A percentile compares a stretch with the other conserved stretches of the same genome.
Evolutionary conservation across 2,329 filamentous ascomycete species (phyloP).

Genomic region (Fusarium devonianum): DNA sequence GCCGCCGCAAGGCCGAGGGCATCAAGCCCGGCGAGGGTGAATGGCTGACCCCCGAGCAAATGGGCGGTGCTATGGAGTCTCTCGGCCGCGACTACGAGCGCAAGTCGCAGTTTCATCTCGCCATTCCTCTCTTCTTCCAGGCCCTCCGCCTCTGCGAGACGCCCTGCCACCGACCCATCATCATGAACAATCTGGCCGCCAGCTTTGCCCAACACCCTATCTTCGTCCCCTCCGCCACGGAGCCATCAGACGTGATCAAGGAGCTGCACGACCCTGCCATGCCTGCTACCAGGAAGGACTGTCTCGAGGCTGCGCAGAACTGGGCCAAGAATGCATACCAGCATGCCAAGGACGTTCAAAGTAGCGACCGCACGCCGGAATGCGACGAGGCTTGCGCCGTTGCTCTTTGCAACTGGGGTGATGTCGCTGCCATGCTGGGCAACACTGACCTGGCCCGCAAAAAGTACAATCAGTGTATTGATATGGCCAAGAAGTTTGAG

Average conservation of each 20-base stretch:
- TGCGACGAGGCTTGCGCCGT: constrained; percentile 86
- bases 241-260: constrained; percentile 42
- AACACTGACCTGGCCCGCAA: constrained; percentile 69
- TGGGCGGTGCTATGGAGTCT: constrained; percentile 77
- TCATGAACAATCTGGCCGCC: constrained; percentile 86
- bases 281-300: constrained; percentile 61
- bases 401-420: constrained; percentile 85
- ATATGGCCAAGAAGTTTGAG: constrained; percentile 62
- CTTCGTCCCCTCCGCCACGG: constrained; percentile 40
- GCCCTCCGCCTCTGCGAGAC: constrained; percentile 73
- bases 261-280: constrained; percentile 42
- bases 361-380: constrained; percentile 73
- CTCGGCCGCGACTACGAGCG: constrained; percentile 80
- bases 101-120: constrained; percentile 78
- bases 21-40: constrained; percentile 73
- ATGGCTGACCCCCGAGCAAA: constrained; percentile 75
- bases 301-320: constrained; percentile 73
- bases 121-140: constrained; percentile 86
- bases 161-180: constrained; percentile 78
- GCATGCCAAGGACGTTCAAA: constrained; percentile 69
- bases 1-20: constrained; percentile 70
- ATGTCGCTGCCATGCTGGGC: constrained; percentile 79
- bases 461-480: constrained; percentile 73
- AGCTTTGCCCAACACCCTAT: constrained; percentile 73
- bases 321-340: constrained; percentile 83